Percentiles rank a stretch among this genome's conserved stretches.
These are phyloP conservation scores for Amylostereum chailletii DNA, from an alignment of 1,284 basidiomycete species.

Conservation along the genomic window DNA sequence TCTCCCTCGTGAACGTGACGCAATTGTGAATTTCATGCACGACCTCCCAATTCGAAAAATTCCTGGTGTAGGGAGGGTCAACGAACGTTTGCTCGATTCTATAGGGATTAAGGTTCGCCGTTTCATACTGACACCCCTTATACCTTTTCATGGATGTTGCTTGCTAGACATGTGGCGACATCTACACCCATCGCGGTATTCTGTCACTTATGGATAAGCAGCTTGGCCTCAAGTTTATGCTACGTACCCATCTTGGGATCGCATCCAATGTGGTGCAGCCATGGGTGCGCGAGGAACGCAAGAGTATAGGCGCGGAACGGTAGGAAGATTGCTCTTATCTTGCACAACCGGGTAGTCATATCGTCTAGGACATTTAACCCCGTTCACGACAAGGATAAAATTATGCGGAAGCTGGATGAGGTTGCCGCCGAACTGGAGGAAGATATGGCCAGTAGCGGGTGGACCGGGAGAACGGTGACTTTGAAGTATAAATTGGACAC, in stretches of 20 bases:
- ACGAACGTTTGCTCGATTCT: slow-evolving; percentile 78
- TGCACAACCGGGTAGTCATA: background rate
- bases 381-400: slow-evolving; percentile 51
- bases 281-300: slow-evolving; percentile 68
- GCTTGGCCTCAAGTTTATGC: slow-evolving; percentile 67
- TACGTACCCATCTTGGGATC: slow-evolving; percentile 77
- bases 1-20: slow-evolving; percentile 56
- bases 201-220: slow-evolving; percentile 80
- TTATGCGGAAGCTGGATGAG: slow-evolving; percentile 70
- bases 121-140: slow-evolving; percentile 1
- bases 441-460: slow-evolving; percentile 65
- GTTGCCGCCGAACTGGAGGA: slow-evolving; percentile 73
- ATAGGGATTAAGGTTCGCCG: slow-evolving; percentile 69
- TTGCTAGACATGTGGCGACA: slow-evolving; percentile 77
- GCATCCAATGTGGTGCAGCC: slow-evolving; percentile 76
- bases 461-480: slow-evolving; percentile 72
- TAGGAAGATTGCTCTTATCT: slow-evolving; percentile 20
- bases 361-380: slow-evolving; percentile 66
- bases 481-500: slow-evolving; percentile 77
- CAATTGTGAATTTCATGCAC: slow-evolving; percentile 67
- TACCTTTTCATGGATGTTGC: slow-evolving; percentile 1
- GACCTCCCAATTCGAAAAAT: slow-evolving; percentile 75
- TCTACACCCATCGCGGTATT: slow-evolving; percentile 63
- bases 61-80: slow-evolving; percentile 83
- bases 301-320: slow-evolving; percentile 88